A percentile compares a stretch with the other conserved stretches of the same genome.
These are phyloP conservation scores for Knufia petricola DNA, from an alignment of 2,329 filamentous ascomycete species.

Conservation along the genomic window DNA sequence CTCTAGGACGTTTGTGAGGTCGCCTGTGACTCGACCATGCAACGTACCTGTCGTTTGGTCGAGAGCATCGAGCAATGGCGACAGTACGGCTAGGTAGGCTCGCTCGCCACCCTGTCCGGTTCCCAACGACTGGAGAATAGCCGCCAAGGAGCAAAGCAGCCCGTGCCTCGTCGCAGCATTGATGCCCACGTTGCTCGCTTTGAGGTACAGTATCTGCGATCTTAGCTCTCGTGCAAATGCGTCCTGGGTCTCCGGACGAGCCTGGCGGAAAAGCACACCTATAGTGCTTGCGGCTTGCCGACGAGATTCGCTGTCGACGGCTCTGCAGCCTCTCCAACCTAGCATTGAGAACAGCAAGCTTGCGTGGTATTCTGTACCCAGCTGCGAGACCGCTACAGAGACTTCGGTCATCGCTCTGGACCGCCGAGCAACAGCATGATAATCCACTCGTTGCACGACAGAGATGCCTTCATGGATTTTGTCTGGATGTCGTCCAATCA, in stretches of 20 bases:
- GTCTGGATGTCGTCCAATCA: slow-evolving; percentile 86
- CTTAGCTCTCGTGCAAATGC: slow-evolving; percentile 18
- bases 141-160: slow-evolving; percentile 33
- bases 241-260: neutral
- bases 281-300: slow-evolving; percentile 62
- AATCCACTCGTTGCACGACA: slow-evolving; percentile 84
- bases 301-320: slow-evolving; percentile 64
- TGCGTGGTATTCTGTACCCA: slow-evolving; percentile 56
- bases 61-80: slow-evolving; percentile 10
- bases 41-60: slow-evolving; percentile 16
- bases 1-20: slow-evolving; percentile 24
- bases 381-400: slow-evolving; percentile 54
- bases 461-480: slow-evolving; percentile 71
- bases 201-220: slow-evolving; percentile 27
- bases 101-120: neutral
- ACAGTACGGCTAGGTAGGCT: slow-evolving; percentile 8
- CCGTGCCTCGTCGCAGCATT: slow-evolving; percentile 37
- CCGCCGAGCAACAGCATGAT: slow-evolving; percentile 82
- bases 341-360: slow-evolving; percentile 62
- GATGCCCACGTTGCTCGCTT: slow-evolving; percentile 30
- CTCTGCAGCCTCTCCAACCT: slow-evolving; percentile 80
- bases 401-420: slow-evolving; percentile 73
- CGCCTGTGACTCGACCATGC: slow-evolving; percentile 21
- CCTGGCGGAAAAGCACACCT: slow-evolving; percentile 36
- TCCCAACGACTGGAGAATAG: slow-evolving; percentile 15